Evolutionary conservation across 2,329 filamentous ascomycete genomes (phyloP), one percentile per base, ranked within the genome.

Genomic region (Trichoderma koningiopsis): DNA sequence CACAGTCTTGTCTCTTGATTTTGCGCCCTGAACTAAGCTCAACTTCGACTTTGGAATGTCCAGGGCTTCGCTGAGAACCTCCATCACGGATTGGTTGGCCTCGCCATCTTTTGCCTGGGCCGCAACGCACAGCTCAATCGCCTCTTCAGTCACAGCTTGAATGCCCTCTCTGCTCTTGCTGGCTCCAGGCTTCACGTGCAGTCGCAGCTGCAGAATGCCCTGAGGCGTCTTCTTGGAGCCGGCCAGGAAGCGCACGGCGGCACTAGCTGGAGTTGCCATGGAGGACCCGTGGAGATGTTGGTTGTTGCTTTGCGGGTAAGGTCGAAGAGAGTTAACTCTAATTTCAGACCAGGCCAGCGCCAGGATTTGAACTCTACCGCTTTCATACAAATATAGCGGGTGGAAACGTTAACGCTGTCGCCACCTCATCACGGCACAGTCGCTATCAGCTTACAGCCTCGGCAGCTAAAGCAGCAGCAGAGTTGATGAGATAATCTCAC

Each of bases 111-210:
- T 84, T 13, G 91, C 84, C 72, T 86, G 88, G 0, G 89, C 90
- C 0, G 89, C 80, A 2, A 92, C 90, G 59, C 88, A 90, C 1
- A 93, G 77, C 70, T 91, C 86, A 58, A 93, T 84, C 2, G 80
- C 80, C 7, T 87, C 83, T 29, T 88, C 83, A 0, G 84, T 84
- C 4, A 93, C 78, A 0, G 83, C 81, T 3, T 81, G 75, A 56
- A 93, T 82, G 16, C 90, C 90, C 73, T 91, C 86, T 40, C 89
- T 85, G 29, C 82, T 82, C 33, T 86, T 87, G 76, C 83, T 88
- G 14, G 87, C 86, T 4, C 89, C 88, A 0, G 91, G 88, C 71
- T 91, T 92, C 68, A 93, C 86, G 72, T 86, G 88, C 76, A 91
- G 92, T 31, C 86, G 83, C 37, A 93, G 80, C 66, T 89, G 86